A percentile compares a stretch with the other conserved stretches of the same genome.
phyloP scores from a whole-genome alignment of 2,329 filamentous ascomycete genomes.

The Chalaropsis ovoidea region DNA sequence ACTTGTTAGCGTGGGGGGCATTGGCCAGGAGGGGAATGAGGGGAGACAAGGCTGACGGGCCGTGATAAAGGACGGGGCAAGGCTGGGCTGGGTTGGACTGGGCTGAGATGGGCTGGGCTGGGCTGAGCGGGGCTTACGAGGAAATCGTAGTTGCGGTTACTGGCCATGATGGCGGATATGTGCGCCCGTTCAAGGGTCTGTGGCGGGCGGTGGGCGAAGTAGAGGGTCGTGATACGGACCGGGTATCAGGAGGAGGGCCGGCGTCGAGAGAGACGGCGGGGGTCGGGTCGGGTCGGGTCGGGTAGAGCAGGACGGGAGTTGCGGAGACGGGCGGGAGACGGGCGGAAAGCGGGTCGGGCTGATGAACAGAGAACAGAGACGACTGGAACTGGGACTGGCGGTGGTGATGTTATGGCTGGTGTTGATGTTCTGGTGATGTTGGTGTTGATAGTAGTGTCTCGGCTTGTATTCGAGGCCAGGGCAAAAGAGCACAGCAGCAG shows the following conservation, averaged over 20 bases:
- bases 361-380: not conserved
- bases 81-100: slow-evolving; percentile 26
- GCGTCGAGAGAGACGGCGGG: not conserved
- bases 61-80: slow-evolving; percentile 24
- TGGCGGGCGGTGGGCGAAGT: not conserved
- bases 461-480: no score
- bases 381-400: no score
- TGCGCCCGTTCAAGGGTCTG: slow-evolving; percentile 1
- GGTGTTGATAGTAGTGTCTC: no score
- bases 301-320: no score
- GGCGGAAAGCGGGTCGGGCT: not conserved
- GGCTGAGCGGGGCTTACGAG: slow-evolving; percentile 49
- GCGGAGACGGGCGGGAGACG: not conserved
- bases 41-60: not conserved
- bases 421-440: no score
- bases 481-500: no score
- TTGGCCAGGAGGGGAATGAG: not conserved
- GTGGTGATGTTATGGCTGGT: not conserved
- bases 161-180: slow-evolving; percentile 56
- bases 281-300: no score
- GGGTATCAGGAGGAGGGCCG: not conserved
- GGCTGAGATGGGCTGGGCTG: no score
- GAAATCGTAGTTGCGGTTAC: slow-evolving; percentile 98
- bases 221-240: not conserved
- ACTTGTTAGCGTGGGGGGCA: slow-evolving; percentile 1